A percentile compares a stretch with the other conserved stretches of the same genome.
Conservation (phyloP, 495 filamentous ascomycete genomes). For the Podospora comata region DNA sequence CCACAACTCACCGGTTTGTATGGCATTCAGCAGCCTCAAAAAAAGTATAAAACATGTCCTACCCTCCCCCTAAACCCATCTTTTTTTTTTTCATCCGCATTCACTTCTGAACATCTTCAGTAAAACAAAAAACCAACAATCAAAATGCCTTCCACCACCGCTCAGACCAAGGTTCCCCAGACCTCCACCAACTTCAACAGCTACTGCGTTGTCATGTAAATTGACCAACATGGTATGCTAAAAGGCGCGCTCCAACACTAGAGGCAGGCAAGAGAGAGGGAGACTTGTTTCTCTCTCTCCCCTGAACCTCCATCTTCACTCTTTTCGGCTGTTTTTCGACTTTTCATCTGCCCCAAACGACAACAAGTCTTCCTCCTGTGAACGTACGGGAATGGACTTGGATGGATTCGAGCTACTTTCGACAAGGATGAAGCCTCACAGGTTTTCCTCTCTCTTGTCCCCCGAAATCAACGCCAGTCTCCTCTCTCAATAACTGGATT, state of each 20-base stretch:
- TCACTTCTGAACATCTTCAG: constrained; percentile 16
- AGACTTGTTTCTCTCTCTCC: constrained; percentile 1
- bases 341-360: neutral
- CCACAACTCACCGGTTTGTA: neutral
- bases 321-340: neutral
- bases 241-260: neutral
- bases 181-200: constrained; percentile 32
- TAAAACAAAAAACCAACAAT: constrained; percentile 23
- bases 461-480: neutral
- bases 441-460: neutral
- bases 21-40: neutral
- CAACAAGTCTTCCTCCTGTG: neutral
- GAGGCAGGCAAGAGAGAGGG: neutral
- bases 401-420: neutral
- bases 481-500: neutral
- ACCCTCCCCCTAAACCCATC: constrained; percentile 7
- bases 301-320: neutral
- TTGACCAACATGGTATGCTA: constrained; percentile 14
- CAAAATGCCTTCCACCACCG: constrained; percentile 39
- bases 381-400: neutral
- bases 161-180: constrained; percentile 32
- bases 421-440: neutral
- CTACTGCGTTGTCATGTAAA: constrained; percentile 44
- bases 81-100: constrained; percentile 25
- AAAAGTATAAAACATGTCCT: constrained; percentile 26